These are phyloP conservation scores for Gracilaria vermiculophylla DNA, from an alignment of 23 red algal species.

Conservation along the genomic window DNA sequence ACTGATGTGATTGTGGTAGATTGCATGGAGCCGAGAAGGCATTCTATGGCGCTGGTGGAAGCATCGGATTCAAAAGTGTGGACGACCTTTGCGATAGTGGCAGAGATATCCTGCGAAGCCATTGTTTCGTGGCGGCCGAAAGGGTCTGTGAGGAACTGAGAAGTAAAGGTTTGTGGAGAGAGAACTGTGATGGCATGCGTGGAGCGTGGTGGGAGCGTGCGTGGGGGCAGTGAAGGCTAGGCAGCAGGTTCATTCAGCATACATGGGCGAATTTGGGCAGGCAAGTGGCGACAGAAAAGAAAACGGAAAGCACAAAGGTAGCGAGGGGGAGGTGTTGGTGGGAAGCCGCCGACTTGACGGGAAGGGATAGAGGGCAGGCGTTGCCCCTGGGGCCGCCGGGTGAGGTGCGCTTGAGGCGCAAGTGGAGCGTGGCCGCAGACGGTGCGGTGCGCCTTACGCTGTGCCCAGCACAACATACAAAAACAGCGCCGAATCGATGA, in stretches of 20 bases:
- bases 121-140: background rate
- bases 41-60: background rate
- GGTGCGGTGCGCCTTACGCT: too few relatives aligned
- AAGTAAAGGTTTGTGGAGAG: background rate
- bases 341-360: background rate
- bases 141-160: background rate
- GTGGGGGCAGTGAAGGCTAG: background rate
- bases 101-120: background rate
- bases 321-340: background rate
- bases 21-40: constrained; percentile 8
- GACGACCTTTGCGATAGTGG: background rate
- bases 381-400: too few relatives aligned
- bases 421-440: too few relatives aligned
- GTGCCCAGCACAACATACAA: too few relatives aligned
- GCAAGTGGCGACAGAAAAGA: background rate
- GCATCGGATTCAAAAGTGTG: constrained; percentile 17
- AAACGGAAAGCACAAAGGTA: background rate
- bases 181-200: background rate
- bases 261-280: background rate
- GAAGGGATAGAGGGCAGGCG: background rate
- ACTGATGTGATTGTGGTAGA: background rate
- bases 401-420: too few relatives aligned
- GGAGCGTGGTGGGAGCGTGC: background rate
- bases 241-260: background rate
- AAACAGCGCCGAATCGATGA: too few relatives aligned